Conservation (phyloP, 2,329 filamentous ascomycete genomes). For the Rasamsonia emersonii region DNA sequence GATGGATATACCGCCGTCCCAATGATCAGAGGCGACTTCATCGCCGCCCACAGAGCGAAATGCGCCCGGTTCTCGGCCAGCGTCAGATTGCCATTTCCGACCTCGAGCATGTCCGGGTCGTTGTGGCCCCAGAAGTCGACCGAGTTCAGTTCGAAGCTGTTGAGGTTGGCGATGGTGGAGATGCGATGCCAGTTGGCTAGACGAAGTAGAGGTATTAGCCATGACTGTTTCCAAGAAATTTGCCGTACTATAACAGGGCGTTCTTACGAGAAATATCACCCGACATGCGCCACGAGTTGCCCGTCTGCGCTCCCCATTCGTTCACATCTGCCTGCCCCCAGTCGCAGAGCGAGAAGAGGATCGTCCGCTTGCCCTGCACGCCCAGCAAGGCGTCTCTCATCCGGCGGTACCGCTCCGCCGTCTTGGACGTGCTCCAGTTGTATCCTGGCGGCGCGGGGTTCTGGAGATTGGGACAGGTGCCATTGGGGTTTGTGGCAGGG, state of each 20-base stretch:
- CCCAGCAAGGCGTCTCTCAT: slow-evolving; percentile 47
- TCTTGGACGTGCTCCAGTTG: slow-evolving; percentile 42
- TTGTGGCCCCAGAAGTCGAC: slow-evolving; percentile 43
- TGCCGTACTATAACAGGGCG: not conserved
- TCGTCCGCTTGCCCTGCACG: slow-evolving; percentile 32
- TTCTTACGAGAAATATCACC: slow-evolving; percentile 23
- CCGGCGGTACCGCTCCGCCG: slow-evolving; percentile 37
- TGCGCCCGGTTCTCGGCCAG: slow-evolving; percentile 40
- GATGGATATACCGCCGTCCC: slow-evolving; percentile 26
- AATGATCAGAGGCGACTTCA: slow-evolving; percentile 45
- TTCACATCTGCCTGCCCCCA: slow-evolving; percentile 47
- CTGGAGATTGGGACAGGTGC: slow-evolving; percentile 29
- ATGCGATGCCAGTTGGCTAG: slow-evolving; percentile 21
- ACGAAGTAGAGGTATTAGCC: too few species aligned
- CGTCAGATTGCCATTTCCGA: slow-evolving; percentile 43
- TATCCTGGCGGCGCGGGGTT: slow-evolving; percentile 39
- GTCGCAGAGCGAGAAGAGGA: slow-evolving; percentile 46
- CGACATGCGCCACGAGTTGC: slow-evolving; percentile 38
- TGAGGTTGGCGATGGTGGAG: slow-evolving; percentile 41
- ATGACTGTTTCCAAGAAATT: not conserved
- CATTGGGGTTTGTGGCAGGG: slow-evolving; percentile 30
- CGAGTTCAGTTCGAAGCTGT: slow-evolving; percentile 38
- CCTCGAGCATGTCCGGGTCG: slow-evolving; percentile 44
- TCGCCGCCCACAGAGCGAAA: slow-evolving; percentile 44
- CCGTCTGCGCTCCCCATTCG: slow-evolving; percentile 42